Conservation (phyloP, 306 rosid species). For the Herpetospermum pedunculosum region DNA sequence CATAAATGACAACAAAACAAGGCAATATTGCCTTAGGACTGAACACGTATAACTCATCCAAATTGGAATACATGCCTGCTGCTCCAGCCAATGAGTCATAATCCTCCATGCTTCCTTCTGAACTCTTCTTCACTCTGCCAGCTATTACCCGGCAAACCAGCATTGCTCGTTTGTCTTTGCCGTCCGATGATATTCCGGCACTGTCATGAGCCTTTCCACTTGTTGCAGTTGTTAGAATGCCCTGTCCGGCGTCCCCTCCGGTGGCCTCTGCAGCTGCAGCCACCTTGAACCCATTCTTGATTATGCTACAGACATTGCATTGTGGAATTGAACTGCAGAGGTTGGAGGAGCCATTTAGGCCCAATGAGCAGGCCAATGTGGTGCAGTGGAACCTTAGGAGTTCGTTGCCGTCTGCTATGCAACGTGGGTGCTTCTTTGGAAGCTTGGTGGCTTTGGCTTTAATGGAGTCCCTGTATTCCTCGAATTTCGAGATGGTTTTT, state of each 20-base stretch:
- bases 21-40: slow-evolving; percentile 83
- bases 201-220: slow-evolving; percentile 89
- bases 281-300: slow-evolving; percentile 55
- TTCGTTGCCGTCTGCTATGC: slow-evolving; percentile 95
- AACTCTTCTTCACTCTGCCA: slow-evolving; percentile 84
- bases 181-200: slow-evolving; percentile 20
- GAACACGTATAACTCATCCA: slow-evolving; percentile 79
- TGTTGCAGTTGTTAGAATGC: slow-evolving; percentile 76
- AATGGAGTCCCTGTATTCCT: slow-evolving; percentile 77
- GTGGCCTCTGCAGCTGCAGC: slow-evolving; percentile 22
- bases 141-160: slow-evolving; percentile 96
- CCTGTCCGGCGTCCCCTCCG: slow-evolving; percentile 19
- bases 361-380: slow-evolving; percentile 61
- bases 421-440: slow-evolving; percentile 66
- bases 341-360: slow-evolving; percentile 72
- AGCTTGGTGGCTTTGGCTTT: slow-evolving; percentile 72
- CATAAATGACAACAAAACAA: slow-evolving; percentile 91
- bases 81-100: slow-evolving; percentile 68
- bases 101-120: slow-evolving; percentile 58
- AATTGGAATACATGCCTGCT: slow-evolving; percentile 70
- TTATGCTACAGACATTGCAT: slow-evolving; percentile 64
- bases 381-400: slow-evolving; percentile 87
- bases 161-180: slow-evolving; percentile 59
- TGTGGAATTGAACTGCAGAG: slow-evolving; percentile 66
- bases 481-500: slow-evolving; percentile 62